Evolutionary conservation across 2,329 filamentous ascomycete genomes (phyloP), one percentile per base, ranked within the genome.

Genomic region (Aspergillus tubingensis): DNA sequence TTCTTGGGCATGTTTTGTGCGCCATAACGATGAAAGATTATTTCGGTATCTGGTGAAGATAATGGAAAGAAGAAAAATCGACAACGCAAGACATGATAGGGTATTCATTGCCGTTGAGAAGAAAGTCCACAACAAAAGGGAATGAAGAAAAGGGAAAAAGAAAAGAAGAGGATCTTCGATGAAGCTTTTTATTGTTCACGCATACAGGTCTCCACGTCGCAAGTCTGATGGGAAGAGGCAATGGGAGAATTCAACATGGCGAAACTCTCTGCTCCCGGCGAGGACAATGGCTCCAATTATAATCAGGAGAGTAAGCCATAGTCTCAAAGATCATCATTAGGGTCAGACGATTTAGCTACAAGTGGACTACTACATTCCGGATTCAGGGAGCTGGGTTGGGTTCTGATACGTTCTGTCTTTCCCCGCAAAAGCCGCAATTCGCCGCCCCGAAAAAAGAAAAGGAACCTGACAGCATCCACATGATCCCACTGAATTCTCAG

Each of bases 381-480:
- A 65, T 63, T 62, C 57, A 61, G 59, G 44, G 50, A 61, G 53
- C 60, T 61, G 62, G 60, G 56, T 61, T 59, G 58, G 54, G 60
- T 58, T 62, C 62, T 70, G 68, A 70, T 69, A 70, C 68, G 67
- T 54, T 63, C 60, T 64, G 60, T 51, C 39, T 67, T 70, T 66
- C 68, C 67, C 68, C 67, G 65, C 67, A 70, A 70, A 68, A 69
- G 66, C 66, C 67, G 67, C 66, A 67, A 66, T 67, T 66, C 65
- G 67, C 65, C 63, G 63, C 65, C 65, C 62, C 62, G 39, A 65
- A 66, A 64, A 68, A 63, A 63, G 55, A 64, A 68, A 64, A 56
- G 60, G 59, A 57, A 64, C 62, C 61, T 67, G 62, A 67, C 67
- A 69, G 62, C 56, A 68, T 66, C 63, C 68, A 69, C 67, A 67